Evolutionary conservation across 1,284 basidiomycete species (phyloP).

Genomic region (Papiliotrema fonsecae): DNA sequence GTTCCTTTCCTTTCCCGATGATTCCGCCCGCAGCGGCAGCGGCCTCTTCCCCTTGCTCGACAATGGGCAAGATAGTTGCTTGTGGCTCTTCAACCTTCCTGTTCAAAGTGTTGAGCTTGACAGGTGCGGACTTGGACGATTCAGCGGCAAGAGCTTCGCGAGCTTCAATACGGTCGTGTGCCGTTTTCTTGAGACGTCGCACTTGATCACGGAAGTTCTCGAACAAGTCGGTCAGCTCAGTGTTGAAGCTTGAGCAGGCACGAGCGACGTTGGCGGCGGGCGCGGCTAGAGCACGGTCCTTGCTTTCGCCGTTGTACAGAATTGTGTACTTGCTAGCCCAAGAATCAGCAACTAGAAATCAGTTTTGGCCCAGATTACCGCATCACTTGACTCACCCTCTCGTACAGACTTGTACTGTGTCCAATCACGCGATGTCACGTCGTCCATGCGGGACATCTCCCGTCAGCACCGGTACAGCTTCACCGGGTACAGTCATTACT

Average conservation of each 20-base stretch:
- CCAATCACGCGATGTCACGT: conserved; percentile 33
- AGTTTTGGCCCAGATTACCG: neutral
- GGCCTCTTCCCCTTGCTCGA: conserved; percentile 19
- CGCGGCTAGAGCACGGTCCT: conserved; percentile 17
- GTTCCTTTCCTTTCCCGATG: conserved; percentile 41
- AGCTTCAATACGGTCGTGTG: conserved; percentile 33
- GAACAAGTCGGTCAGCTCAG: conserved; percentile 36
- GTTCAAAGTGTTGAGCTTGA: conserved; percentile 1
- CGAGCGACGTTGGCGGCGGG: conserved; percentile 12
- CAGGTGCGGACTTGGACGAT: conserved; percentile 3
- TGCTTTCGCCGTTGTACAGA: conserved; percentile 21
- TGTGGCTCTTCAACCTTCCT: conserved; percentile 8
- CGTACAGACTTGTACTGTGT: conserved; percentile 31
- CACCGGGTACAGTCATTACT: conserved; percentile 1
- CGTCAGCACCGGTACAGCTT: conserved; percentile 1
- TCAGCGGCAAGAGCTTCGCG: conserved; percentile 23
- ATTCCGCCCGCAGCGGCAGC: conserved; percentile 20
- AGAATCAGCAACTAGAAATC: conserved; percentile 17
- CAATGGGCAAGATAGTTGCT: conserved; percentile 31
- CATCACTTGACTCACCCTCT: conserved; percentile 18
- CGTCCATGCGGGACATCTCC: conserved; percentile 24
- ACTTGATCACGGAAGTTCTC: conserved; percentile 29
- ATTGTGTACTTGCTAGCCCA: conserved; percentile 31
- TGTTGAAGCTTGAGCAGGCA: conserved; percentile 20
- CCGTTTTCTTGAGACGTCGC: conserved; percentile 23